Base-by-base conservation (phyloP, 2,329 filamentous ascomycete species). In the Leptosphaerulina australis region DNA sequence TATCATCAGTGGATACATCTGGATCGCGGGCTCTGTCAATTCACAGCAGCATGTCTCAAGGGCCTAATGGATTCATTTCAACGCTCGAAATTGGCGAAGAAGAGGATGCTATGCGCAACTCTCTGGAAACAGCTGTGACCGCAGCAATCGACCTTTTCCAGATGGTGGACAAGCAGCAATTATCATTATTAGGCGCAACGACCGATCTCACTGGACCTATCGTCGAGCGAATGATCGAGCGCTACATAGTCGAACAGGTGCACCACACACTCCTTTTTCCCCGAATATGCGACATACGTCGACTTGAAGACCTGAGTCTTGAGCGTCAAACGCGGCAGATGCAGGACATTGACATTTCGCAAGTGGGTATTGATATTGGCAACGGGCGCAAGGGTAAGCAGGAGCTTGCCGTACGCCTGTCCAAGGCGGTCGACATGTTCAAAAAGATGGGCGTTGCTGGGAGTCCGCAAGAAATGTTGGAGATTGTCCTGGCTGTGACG, bases 121-220 rank as follows among this genome's bases (percentile, higher is more conserved):
- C 91, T 12, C 77, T 97, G 11, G 94, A 99, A 74, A 95, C 90
- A 1, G 92, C 93, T 1, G 90, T 99, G 9, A 96, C 91, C 8
- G 84, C 89, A 8, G 94, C 92, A 0, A 97, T 99, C 59, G 94
- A 99, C 66, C 81, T 97, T 1, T 99, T 99, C 60, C 93, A 97
- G 65, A 86, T 87, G 52, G 93, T 99, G 5, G 94, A 99, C 70
- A 96, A 96, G 71, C 90, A 96, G 64, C 94, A 97, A 65, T 78
- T 99, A 21, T 97, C 93, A 3, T 81, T 96, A 26, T 80, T 99
- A 4, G 94, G 92, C 14, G 90, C 92, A 4, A 96, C 91, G 1
- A 99, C 95, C 2, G 91, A 97, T 68, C 77, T 99, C 41, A 97
- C 94, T 0, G 93, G 94, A 0, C 90, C 92, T 1, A 77, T 95